Conservation (phyloP, 2,329 filamentous ascomycete species). For the Xylaria sp. region DNA sequence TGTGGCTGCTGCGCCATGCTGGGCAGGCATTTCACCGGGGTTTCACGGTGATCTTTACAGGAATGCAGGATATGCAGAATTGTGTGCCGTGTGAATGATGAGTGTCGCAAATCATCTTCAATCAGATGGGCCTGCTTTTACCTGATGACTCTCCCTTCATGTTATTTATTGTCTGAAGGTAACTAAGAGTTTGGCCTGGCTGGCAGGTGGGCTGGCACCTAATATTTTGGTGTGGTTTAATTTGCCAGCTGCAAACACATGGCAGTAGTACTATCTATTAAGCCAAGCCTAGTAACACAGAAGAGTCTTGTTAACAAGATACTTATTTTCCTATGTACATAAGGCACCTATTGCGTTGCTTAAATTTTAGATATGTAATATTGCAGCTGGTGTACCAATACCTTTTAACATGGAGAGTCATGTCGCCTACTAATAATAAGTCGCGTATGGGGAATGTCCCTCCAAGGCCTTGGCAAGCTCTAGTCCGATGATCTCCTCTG, state of each 20-base stretch:
- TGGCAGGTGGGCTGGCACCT: background rate
- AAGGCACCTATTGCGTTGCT: too few relatives aligned
- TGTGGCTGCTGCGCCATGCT: constrained; percentile 19
- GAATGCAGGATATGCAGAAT: background rate
- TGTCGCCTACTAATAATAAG: constrained; percentile 22
- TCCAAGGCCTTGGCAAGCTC: constrained; percentile 53
- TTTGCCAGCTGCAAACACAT: constrained; percentile 26
- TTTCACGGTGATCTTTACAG: background rate
- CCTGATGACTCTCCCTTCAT: background rate
- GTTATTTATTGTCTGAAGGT: background rate
- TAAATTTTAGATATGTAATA: too few relatives aligned
- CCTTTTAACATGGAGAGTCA: background rate
- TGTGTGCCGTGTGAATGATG: background rate
- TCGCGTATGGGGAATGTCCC: constrained; percentile 35
- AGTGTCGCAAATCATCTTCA: constrained; percentile 19
- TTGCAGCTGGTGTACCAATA: too few relatives aligned
- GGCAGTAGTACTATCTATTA: background rate
- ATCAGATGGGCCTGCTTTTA: background rate
- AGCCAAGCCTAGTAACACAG: background rate
- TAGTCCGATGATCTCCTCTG: constrained; percentile 54
- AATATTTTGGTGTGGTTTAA: background rate
- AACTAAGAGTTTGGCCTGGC: background rate
- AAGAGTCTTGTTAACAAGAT: background rate
- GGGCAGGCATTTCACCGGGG: constrained; percentile 30
- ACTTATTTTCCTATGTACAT: background rate